These are phyloP conservation scores for Globisporangium lucens DNA, from an alignment of 352 stramenopile species.

Conservation along the genomic window DNA sequence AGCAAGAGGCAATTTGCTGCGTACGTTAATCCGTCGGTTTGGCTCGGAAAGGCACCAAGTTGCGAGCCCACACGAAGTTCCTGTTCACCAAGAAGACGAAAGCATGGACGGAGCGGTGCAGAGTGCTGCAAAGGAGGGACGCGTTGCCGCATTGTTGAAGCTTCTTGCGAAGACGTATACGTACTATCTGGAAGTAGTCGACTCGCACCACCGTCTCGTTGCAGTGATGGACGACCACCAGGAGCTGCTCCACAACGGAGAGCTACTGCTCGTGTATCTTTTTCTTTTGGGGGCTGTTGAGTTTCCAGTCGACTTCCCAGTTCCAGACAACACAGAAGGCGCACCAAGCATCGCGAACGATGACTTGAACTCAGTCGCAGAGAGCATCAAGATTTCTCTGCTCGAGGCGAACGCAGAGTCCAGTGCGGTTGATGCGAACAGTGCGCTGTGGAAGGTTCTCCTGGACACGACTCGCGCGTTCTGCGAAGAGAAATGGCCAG, in stretches of 20 bases:
- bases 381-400: conserved; percentile 27
- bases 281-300: conserved; percentile 29
- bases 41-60: not conserved
- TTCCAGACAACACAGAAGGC: conserved; percentile 22
- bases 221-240: conserved; percentile 23
- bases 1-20: conserved; percentile 45
- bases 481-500: conserved; percentile 66
- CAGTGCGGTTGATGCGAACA: not conserved
- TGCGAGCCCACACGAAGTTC: not conserved
- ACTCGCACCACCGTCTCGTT: conserved; percentile 32
- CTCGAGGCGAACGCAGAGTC: not conserved
- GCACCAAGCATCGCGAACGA: conserved; percentile 13
- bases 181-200: conserved; percentile 51
- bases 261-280: conserved; percentile 40
- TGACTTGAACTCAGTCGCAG: conserved; percentile 23
- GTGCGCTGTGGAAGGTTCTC: conserved; percentile 32
- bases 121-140: not conserved
- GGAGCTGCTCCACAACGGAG: conserved; percentile 34
- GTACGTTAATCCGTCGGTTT: conserved; percentile 21
- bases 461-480: conserved; percentile 36
- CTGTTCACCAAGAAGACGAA: not conserved
- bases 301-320: conserved; percentile 22
- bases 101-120: not conserved
- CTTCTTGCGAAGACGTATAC: conserved; percentile 60
- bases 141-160: conserved; percentile 31